A percentile compares a stretch with the other conserved stretches of the same genome.
These are phyloP conservation scores for Aspergillus diversus DNA, from an alignment of 495 filamentous ascomycete species.

Conservation along the genomic window DNA sequence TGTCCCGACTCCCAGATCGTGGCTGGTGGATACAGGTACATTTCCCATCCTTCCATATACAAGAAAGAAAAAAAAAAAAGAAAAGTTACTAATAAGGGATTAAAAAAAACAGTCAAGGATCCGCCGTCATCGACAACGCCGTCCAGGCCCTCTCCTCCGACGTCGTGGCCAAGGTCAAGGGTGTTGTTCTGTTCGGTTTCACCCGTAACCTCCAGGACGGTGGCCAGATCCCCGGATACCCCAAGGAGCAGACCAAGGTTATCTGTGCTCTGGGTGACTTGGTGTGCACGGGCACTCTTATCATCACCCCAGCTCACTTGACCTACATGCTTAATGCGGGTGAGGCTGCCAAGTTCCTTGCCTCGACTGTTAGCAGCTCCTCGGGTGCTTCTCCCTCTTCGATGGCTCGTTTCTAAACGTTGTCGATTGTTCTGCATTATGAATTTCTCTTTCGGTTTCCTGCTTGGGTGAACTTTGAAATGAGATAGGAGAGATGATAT, in stretches of 20 bases:
- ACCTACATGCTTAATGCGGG: slow-evolving; percentile 40
- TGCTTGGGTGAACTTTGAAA: too few species aligned
- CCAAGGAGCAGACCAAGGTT: slow-evolving; percentile 45
- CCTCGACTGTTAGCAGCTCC: slow-evolving; percentile 7
- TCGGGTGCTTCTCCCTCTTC: not conserved
- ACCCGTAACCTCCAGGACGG: slow-evolving; percentile 57
- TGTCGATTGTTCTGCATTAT: too few species aligned
- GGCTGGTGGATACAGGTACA: slow-evolving; percentile 51
- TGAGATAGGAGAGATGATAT: too few species aligned
- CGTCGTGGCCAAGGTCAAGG: slow-evolving; percentile 49
- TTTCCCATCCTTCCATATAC: not conserved
- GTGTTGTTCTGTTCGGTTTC: slow-evolving; percentile 58
- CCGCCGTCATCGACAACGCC: slow-evolving; percentile 55
- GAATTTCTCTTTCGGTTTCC: too few species aligned
- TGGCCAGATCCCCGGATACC: slow-evolving; percentile 51
- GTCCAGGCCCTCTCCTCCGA: slow-evolving; percentile 40
- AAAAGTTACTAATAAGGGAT: not conserved
- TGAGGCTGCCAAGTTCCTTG: slow-evolving; percentile 27
- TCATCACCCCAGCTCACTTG: slow-evolving; percentile 51
- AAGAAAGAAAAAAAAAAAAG: not conserved
- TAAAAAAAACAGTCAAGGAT: slow-evolving; percentile 51
- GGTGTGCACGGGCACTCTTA: slow-evolving; percentile 54
- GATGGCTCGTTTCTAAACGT: not conserved
- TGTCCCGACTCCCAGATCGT: slow-evolving; percentile 62
- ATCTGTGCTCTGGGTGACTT: slow-evolving; percentile 55